These are phyloP conservation scores for Ganoderma meredithae DNA, from an alignment of 1,284 basidiomycete genomes.

Conservation along the genomic window DNA sequence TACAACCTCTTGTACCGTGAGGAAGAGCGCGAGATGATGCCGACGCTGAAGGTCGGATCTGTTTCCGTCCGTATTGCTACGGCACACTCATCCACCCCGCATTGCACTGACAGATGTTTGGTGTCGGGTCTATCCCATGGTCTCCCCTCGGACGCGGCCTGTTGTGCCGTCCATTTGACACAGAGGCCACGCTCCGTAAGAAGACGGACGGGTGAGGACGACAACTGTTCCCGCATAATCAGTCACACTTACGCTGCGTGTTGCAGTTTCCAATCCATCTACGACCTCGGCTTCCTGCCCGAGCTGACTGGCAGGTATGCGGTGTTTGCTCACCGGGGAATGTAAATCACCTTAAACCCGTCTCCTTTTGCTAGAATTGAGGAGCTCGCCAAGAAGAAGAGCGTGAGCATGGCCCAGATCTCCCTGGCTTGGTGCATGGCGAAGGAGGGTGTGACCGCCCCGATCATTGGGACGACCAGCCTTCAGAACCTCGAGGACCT, in stretches of 20 bases:
- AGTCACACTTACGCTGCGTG: too few species aligned
- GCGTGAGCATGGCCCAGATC: constrained; percentile 48
- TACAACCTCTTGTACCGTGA: constrained; percentile 52
- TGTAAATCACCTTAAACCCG: too few species aligned
- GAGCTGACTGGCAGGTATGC: constrained; percentile 15
- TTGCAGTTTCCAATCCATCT: not conserved
- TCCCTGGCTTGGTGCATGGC: constrained; percentile 26
- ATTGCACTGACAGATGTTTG: constrained; percentile 32
- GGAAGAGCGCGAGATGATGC: constrained; percentile 58
- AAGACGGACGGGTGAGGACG: constrained; percentile 11
- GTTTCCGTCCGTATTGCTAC: too few species aligned
- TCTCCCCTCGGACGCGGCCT: constrained; percentile 49
- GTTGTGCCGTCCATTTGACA: constrained; percentile 44
- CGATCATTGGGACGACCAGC: constrained; percentile 61
- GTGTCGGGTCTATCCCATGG: constrained; percentile 53
- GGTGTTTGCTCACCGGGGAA: too few species aligned
- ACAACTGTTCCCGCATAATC: too few species aligned
- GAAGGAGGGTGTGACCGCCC: constrained; percentile 52
- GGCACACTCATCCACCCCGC: too few species aligned
- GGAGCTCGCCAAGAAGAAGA: constrained; percentile 45
- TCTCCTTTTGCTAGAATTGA: too few species aligned
- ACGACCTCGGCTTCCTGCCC: constrained; percentile 15
- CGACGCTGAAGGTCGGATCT: constrained; percentile 32
- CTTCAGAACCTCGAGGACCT: constrained; percentile 58
- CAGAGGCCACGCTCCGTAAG: constrained; percentile 11